Conservation (phyloP, 805 yeast species). For the Suhomyces sp. region DNA sequence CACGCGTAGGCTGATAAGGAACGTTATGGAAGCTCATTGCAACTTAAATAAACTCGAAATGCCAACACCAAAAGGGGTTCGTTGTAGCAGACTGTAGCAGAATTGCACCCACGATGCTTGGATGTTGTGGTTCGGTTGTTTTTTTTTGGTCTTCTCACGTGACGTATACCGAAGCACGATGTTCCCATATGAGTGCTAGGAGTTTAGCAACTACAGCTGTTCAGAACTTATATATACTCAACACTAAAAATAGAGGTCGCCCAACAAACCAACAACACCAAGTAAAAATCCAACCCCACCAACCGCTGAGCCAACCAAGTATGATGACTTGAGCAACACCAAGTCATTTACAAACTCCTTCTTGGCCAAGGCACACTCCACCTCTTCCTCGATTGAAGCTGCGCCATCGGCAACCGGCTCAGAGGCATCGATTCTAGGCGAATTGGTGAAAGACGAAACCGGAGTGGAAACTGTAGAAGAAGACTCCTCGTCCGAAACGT, state of each 20-base stretch:
- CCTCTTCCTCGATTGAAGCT: conserved; percentile 38
- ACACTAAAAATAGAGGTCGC: conserved; percentile 37
- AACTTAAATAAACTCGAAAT: not conserved
- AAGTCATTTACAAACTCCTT: conserved; percentile 26
- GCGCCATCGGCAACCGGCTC: conserved; percentile 9
- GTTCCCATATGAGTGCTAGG: no score
- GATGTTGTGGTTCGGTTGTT: conserved; percentile 8
- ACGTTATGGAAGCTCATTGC: conserved; percentile 6
- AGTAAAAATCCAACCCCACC: conserved; percentile 47
- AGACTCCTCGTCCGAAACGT: conserved; percentile 39
- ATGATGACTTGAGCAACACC: conserved; percentile 32
- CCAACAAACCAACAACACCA: conserved; percentile 54
- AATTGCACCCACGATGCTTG: conserved; percentile 3
- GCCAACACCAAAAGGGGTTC: not conserved
- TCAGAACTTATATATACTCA: not conserved
- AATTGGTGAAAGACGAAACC: conserved; percentile 21
- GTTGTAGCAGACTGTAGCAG: not conserved
- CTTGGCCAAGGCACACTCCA: conserved; percentile 40
- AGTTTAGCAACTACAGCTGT: no score
- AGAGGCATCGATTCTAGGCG: conserved; percentile 17
- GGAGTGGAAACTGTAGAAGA: conserved; percentile 28
- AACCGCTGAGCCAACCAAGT: conserved; percentile 40
- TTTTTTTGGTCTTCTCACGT: not conserved
- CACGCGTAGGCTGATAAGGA: not conserved
- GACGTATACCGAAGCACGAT: not conserved